Evolutionary conservation across 1,284 basidiomycete genomes (phyloP).

Genomic region (Cryptococcus depauperatus): DNA sequence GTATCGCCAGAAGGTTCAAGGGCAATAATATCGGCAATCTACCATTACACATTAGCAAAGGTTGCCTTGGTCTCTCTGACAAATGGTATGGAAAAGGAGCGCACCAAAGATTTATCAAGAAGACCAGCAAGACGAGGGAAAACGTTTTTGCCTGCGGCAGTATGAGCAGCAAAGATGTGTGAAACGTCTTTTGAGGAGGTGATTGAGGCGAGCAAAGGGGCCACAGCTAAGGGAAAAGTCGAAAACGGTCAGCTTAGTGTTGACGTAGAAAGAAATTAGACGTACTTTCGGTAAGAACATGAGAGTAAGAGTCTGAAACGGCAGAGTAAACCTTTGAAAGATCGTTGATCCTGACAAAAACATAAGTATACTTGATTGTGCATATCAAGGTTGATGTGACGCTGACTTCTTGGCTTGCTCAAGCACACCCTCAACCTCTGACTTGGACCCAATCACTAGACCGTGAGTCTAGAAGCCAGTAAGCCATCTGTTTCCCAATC

Average conservation of each 20-base stretch:
- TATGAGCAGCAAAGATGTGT: conserved; percentile 78
- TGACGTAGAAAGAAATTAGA: background rate
- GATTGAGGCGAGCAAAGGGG: conserved; percentile 50
- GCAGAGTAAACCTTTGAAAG: conserved; percentile 47
- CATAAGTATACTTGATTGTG: background rate
- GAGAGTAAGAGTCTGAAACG: conserved; percentile 42
- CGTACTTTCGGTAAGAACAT: conserved; percentile 47
- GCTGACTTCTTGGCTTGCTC: conserved; percentile 69
- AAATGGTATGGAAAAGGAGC: too few species aligned
- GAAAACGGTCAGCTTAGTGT: background rate
- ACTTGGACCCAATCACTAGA: conserved; percentile 69
- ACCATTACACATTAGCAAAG: background rate
- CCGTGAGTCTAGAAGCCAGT: conserved; percentile 58
- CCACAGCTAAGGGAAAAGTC: conserved; percentile 42
- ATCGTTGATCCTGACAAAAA: conserved; percentile 40
- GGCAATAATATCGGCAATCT: conserved; percentile 83
- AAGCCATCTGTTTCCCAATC: background rate
- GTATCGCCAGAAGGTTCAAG: conserved; percentile 60
- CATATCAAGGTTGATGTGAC: too few species aligned
- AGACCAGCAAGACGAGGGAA: conserved; percentile 82
- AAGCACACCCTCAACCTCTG: conserved; percentile 60
- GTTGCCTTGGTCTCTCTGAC: background rate
- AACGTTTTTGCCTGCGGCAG: conserved; percentile 63
- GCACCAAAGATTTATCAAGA: conserved; percentile 62
- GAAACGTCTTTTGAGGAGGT: conserved; percentile 54